Base-by-base conservation (phyloP, 768 basidiomycete genomes). In the Plicaturopsis crispa region DNA sequence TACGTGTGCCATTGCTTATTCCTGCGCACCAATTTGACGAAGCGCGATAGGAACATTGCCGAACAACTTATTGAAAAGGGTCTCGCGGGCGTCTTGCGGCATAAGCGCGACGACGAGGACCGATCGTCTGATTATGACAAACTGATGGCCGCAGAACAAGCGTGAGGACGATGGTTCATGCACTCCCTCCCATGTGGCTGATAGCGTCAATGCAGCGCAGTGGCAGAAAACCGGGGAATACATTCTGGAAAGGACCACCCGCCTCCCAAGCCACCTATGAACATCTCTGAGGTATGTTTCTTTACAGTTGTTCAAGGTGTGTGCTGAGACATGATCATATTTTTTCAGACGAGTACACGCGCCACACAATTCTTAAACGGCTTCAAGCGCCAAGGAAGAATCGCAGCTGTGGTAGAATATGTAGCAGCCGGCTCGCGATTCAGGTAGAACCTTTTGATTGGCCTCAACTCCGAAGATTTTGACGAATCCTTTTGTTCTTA, bases 111-210 rank as follows among this genome's bases (percentile, higher is more conserved):
- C 48, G 94, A 98, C 53, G 94, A 98, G 59, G 87, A 93, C 50
- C 77, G 93, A 33, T 93, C 93, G n/a, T 73, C 84, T 5, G 94
- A 97, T 54, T 90, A 91, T 47, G 96, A 99, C 64, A 92, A 90
- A 63, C 67, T 98, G 31, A 91, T 97, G 73, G 79, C 82, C 20
- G 96, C 92, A 6, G 94, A 99, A 58, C 90, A 93, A 65, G 65
- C 65, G 91, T 93, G 50, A 61, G 86, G 69, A 4, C 16, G 11
- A 14, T 14, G 13, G 8, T 34, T 36, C 18, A 18, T 20, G 13
- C 11, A 4, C 23, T 14, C 2, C 24, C 24, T 28, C 26, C 14
- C 26, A 28, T 14, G 30, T 33, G 28, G 31, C 44, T 49, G 37
- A 48, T 24, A 44, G 39, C 36, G 43, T 40, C n/a, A n/a, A n/a